These are phyloP conservation scores for Pythium brassicae DNA, from an alignment of 352 stramenopile species.

Conservation along the genomic window DNA sequence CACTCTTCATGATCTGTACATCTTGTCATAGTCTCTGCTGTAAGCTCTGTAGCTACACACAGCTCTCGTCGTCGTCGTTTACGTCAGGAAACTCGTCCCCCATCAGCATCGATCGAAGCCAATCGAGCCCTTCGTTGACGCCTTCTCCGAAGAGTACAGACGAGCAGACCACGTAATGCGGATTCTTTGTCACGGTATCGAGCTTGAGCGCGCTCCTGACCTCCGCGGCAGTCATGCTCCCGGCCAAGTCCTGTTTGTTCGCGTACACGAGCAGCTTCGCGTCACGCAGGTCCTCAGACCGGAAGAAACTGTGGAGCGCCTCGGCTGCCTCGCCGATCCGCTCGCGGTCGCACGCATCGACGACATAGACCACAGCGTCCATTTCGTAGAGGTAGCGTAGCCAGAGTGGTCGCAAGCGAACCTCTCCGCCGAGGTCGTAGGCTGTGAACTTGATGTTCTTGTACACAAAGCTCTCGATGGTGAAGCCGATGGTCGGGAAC, in stretches of 20 bases:
- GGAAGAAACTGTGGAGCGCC: slow-evolving; percentile 40
- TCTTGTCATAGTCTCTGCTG: too few relatives aligned
- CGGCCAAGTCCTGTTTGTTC: slow-evolving; percentile 44
- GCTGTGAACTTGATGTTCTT: slow-evolving; percentile 73
- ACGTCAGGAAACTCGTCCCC: slow-evolving; percentile 3
- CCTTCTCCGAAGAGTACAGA: slow-evolving; percentile 27
- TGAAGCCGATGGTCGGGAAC: slow-evolving; percentile 83
- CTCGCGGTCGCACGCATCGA: slow-evolving; percentile 54
- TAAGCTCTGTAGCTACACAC: too few relatives aligned
- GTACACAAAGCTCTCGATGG: slow-evolving; percentile 75
- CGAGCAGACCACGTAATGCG: slow-evolving; percentile 23
- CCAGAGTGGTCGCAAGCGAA: slow-evolving; percentile 49
- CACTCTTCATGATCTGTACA: too few relatives aligned
- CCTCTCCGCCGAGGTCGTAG: slow-evolving; percentile 81
- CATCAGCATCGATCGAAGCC: slow-evolving; percentile 31
- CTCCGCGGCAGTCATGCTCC: slow-evolving; percentile 23
- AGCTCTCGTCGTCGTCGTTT: background rate
- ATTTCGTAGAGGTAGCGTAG: slow-evolving; percentile 62
- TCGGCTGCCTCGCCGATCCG: slow-evolving; percentile 47
- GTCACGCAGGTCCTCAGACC: slow-evolving; percentile 31
- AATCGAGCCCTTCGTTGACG: slow-evolving; percentile 41
- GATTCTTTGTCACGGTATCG: slow-evolving; percentile 26
- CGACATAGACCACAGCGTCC: slow-evolving; percentile 83
- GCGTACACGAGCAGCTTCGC: slow-evolving; percentile 43
- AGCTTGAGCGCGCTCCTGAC: slow-evolving; percentile 28